Percentiles rank a stretch among this genome's conserved stretches.
Conservation (phyloP, 1,139 yeast genomes). For the Protomyces macrosporus region DNA sequence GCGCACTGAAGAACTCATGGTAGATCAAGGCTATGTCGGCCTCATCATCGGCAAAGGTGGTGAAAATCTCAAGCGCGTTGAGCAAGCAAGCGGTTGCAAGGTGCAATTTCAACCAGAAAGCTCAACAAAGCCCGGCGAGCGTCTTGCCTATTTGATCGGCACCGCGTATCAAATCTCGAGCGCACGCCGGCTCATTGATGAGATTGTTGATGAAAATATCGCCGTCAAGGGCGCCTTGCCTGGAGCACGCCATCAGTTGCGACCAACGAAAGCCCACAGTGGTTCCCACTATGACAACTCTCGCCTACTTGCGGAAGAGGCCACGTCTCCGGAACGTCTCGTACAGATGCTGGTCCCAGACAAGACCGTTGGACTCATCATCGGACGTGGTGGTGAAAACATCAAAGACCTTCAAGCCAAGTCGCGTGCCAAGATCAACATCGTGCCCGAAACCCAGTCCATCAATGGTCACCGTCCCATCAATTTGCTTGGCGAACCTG, state of each 20-base stretch:
- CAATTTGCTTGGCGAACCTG: slow-evolving; percentile 28
- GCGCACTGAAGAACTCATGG: slow-evolving; percentile 30
- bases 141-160: slow-evolving; percentile 33
- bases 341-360: slow-evolving; percentile 29
- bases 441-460: slow-evolving; percentile 28
- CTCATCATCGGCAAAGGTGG: slow-evolving; percentile 35
- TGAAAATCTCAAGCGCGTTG: slow-evolving; percentile 33
- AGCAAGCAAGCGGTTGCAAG: slow-evolving; percentile 32
- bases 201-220: slow-evolving; percentile 32
- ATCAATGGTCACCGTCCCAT: slow-evolving; percentile 29
- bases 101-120: slow-evolving; percentile 31
- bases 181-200: slow-evolving; percentile 30
- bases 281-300: slow-evolving; percentile 17
- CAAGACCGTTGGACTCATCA: slow-evolving; percentile 30
- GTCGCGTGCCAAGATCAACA: slow-evolving; percentile 29
- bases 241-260: slow-evolving; percentile 29
- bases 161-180: slow-evolving; percentile 28
- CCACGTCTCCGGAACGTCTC: slow-evolving; percentile 21
- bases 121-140: slow-evolving; percentile 29
- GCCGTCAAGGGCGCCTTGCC: slow-evolving; percentile 29
- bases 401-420: slow-evolving; percentile 30
- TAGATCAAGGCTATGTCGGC: slow-evolving; percentile 33
- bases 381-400: slow-evolving; percentile 33
- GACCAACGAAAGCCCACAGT: slow-evolving; percentile 3
- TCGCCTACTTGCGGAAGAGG: slow-evolving; percentile 15